Conservation (phyloP, 345 rosid species). For the Excoecaria agallocha region DNA sequence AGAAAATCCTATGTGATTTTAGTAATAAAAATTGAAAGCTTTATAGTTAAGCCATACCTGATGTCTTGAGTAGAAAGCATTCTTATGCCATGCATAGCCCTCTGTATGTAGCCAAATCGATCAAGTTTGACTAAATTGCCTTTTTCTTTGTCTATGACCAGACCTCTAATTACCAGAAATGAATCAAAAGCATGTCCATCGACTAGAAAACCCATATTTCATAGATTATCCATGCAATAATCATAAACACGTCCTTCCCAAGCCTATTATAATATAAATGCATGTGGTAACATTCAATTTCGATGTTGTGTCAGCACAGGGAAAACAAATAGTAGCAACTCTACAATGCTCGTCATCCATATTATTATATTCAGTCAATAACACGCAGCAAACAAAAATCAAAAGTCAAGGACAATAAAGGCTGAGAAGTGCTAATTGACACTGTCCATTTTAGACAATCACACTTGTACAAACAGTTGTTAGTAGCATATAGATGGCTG, state of each 20-base stretch:
- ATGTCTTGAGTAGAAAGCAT: slow-evolving; percentile 87
- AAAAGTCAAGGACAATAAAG: background rate
- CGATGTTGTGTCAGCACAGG: slow-evolving; percentile 16
- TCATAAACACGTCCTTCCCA: slow-evolving; percentile 99
- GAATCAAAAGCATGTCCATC: slow-evolving; percentile 91
- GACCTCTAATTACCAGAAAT: slow-evolving; percentile 90
- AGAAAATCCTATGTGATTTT: background rate
- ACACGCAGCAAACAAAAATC: background rate
- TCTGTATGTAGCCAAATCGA: slow-evolving; percentile 87
- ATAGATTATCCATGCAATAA: slow-evolving; percentile 87
- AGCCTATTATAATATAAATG: slow-evolving; percentile 48
- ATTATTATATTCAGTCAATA: background rate
- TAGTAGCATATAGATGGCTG: background rate
- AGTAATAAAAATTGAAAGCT: slow-evolving; percentile 12
- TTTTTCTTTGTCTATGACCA: slow-evolving; percentile 91
- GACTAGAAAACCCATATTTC: slow-evolving; percentile 80
- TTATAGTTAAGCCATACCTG: slow-evolving; percentile 46
- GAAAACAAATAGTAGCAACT: background rate
- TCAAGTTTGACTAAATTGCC: slow-evolving; percentile 97
- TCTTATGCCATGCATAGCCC: slow-evolving; percentile 91
- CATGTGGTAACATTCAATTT: slow-evolving; percentile 26
- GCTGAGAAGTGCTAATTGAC: background rate
- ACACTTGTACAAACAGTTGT: background rate
- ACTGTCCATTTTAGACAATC: background rate
- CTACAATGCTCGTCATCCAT: background rate